Conservation (phyloP, 768 basidiomycete genomes). For the Russula olivacea region DNA sequence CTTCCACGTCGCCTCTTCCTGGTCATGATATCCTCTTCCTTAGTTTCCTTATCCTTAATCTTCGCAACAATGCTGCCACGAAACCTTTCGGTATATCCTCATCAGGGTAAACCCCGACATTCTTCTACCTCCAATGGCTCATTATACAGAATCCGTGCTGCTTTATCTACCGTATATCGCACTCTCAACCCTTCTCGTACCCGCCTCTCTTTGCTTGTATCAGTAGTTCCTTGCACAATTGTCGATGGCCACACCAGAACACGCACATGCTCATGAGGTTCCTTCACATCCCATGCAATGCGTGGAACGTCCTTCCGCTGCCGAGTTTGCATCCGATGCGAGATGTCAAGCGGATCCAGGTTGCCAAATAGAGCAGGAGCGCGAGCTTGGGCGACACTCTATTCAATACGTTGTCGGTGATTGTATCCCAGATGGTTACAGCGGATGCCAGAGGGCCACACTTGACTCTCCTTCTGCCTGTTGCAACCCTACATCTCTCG, state of each 20-base stretch:
- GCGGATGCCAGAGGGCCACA: slow-evolving; percentile 13
- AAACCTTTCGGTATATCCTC: not conserved
- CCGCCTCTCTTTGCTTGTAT: not conserved
- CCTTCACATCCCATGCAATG: too few relatives aligned
- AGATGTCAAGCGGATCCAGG: not conserved
- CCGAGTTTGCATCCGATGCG: not conserved
- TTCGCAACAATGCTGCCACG: not conserved
- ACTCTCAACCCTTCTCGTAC: not conserved
- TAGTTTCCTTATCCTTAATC: not conserved
- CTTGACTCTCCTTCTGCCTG: not conserved
- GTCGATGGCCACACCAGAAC: not conserved
- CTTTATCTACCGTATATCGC: not conserved
- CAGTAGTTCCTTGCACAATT: not conserved
- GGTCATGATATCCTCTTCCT: not conserved
- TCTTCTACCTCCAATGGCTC: not conserved
- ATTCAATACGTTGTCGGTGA: slow-evolving; percentile 3
- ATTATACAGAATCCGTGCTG: not conserved
- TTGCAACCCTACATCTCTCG: not conserved
- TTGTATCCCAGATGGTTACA: slow-evolving; percentile 14
- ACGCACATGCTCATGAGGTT: not conserved
- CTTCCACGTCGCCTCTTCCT: too few relatives aligned
- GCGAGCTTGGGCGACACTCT: not conserved
- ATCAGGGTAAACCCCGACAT: not conserved
- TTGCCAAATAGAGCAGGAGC: slow-evolving; percentile 3
- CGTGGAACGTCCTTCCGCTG: not conserved